Evolutionary conservation across 2,329 filamentous ascomycete species (phyloP), one percentile per base, ranked within the genome.

Genomic region (Fusarium aywerte): DNA sequence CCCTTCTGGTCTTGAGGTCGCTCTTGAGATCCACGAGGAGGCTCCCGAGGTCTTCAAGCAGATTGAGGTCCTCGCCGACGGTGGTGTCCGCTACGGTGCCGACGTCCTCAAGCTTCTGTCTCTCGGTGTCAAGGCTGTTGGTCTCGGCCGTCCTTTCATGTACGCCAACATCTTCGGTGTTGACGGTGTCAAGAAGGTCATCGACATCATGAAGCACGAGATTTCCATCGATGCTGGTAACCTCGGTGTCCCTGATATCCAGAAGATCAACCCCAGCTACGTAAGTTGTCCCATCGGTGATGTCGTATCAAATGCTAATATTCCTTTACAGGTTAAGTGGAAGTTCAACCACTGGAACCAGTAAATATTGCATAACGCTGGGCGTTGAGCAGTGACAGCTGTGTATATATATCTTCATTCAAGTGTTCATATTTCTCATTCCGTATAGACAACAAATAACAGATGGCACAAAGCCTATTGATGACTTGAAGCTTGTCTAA

Each of bases 141-240:
- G 84, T 15, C 62, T 87, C 1, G 84, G 84, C 16, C 75, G 85
- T 1, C 80, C 83, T 11, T 81, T 83, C 63, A 85, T 86, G 83
- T 86, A 79, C 69, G 76, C 82, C 63, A 86, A 86, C 74, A 73
- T 84, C 43, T 87, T 80, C 62, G 85, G 84, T 7, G 73, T 77
- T 44, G 79, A 80, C 9, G 84, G 85, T 42, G 81, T 87, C 4
- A 74, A 79, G 69, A 80, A 78, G 74, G 80, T 74, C 29, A 75
- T 80, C 43, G 40, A 74, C 10, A 77, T 87, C 12, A 74, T 87
- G 67, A 84, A 83, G 77, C 76, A 80, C 56, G 84, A 86, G 77
- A 75, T 87, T 53, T 73, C 76, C 32, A 76, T 80, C 53, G 80
- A 82, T 58, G 79, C 79, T 13, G 79, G 76, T 12, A 82, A 82